Base-by-base conservation (phyloP, 148 eudicot species). In the Spergularia marina region DNA sequence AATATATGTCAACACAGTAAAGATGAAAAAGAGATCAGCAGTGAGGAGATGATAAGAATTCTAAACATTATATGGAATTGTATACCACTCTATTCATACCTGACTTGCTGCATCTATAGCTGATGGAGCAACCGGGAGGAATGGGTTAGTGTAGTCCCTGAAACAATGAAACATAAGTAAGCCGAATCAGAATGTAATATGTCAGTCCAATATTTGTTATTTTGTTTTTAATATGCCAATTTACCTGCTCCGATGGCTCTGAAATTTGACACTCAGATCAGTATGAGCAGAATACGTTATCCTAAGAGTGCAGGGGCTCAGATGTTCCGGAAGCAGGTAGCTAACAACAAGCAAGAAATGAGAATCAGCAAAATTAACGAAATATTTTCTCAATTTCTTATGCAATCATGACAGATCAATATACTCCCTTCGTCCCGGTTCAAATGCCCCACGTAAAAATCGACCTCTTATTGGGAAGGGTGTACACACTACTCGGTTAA, bases 101-200 rank as follows among this genome's bases (percentile, higher is more conserved):
- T 95, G 99, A 76, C 99, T 96, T 80, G 80, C 79, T 9, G 97
- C 86, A 79, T 95, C 97, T 69, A 92, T 89, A 51, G 99, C 99
- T 30, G 99, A 95, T 14, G 99, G 90, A 75, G 96, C 92, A 62
- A 95, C 96, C 53, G 99, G 97, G 66, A 95, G 96, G 68, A 70
- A 85, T 53, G 91, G 97, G 76, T 95, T 95, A 40, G 99, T 92
- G 76, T 95, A 95, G 85, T 95, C 99, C 97, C 99, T 95, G 77
- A 65, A 81, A 21, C 77, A 85, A 63, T 51, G 60, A 30, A 73
- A 61, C 25, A 60, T n/a, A 72, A 40, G 57, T 70, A 51, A 69
- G 65, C 52, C 53, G 34, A 65, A 53, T 8, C 54, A 25, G 7
- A 0, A 44, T 16, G 58, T 53, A 70, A 23, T 25, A 40, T 53